These are phyloP conservation scores for Gastrolobium villosum DNA, from an alignment of 306 rosid genomes.

Conservation along the genomic window DNA sequence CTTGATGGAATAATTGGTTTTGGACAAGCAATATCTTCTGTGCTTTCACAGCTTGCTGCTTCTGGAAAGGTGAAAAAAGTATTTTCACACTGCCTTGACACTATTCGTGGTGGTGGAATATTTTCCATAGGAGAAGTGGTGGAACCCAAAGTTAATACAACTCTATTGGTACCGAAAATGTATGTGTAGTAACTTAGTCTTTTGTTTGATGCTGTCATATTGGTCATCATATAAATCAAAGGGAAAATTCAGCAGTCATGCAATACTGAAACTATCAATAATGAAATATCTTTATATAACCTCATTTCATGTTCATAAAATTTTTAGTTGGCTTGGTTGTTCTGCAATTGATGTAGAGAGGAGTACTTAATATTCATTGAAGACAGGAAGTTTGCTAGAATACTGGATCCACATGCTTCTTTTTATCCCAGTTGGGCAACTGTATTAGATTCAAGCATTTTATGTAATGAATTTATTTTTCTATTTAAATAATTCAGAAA, in stretches of 20 bases:
- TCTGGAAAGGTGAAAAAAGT: constrained; percentile 77
- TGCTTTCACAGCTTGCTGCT: constrained; percentile 77
- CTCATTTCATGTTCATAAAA: background rate
- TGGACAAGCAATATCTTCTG: constrained; percentile 84
- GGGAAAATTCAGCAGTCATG: no score
- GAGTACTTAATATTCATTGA: background rate
- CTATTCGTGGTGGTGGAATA: no score
- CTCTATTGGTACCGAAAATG: no score
- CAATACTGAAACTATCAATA: no score
- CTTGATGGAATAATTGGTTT: constrained; percentile 83
- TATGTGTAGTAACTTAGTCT: no score
- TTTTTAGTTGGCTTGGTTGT: background rate
- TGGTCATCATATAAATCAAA: no score
- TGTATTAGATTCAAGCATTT: background rate
- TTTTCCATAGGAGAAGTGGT: no score
- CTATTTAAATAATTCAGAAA: constrained; percentile 26
- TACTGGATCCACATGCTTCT: background rate
- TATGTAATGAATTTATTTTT: no score
- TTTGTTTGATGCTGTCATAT: no score
- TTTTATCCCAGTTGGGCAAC: background rate
- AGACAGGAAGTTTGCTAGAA: background rate
- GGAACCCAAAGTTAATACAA: no score
- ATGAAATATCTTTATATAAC: no score
- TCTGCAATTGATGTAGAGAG: background rate
- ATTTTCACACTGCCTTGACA: no score